A percentile compares a stretch with the other conserved stretches of the same genome.
phyloP scores from a whole-genome alignment of 768 basidiomycete species.

The Collybia nuda region DNA sequence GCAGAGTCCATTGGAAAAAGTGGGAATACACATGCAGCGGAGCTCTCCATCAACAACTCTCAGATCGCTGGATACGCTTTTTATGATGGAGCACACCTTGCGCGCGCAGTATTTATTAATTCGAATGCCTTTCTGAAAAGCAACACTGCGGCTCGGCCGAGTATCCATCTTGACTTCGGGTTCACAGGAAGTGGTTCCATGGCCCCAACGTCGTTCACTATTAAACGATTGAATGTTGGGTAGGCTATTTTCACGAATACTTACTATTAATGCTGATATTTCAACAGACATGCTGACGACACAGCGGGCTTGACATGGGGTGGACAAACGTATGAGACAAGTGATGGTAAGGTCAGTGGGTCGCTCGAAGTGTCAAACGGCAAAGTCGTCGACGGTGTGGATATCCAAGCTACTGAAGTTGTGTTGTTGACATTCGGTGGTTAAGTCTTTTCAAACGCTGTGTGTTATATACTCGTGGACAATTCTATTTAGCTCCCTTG shows the following conservation, averaged over 20 bases:
- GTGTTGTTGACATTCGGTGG: conserved; percentile 37
- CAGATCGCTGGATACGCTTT: conserved; percentile 62
- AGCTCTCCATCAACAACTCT: conserved; percentile 45
- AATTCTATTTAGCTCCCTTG: too few relatives aligned
- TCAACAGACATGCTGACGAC: conserved; percentile 47
- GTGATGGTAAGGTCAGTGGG: conserved; percentile 40
- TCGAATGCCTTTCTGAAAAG: conserved; percentile 46
- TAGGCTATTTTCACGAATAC: conserved; percentile 19
- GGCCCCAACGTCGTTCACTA: conserved; percentile 27
- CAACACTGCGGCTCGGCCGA: conserved; percentile 29
- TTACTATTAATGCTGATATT: not conserved
- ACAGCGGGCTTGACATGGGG: conserved; percentile 53
- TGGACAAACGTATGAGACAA: conserved; percentile 57
- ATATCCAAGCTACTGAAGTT: conserved; percentile 48
- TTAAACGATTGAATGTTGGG: conserved; percentile 53
- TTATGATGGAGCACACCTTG: conserved; percentile 44
- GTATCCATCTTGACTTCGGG: conserved; percentile 39
- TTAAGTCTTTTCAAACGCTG: not conserved
- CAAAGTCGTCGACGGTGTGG: conserved; percentile 34
- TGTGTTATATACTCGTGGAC: not conserved
- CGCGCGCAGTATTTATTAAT: conserved; percentile 58
- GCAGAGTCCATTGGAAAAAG: conserved; percentile 54
- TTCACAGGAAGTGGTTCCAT: conserved; percentile 26
- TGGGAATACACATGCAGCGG: conserved; percentile 39
- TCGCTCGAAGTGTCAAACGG: conserved; percentile 23